Evolutionary conservation across 768 basidiomycete genomes (phyloP), one percentile per base, ranked within the genome.

Genomic region (Pilatotrama ljubarskyi): DNA sequence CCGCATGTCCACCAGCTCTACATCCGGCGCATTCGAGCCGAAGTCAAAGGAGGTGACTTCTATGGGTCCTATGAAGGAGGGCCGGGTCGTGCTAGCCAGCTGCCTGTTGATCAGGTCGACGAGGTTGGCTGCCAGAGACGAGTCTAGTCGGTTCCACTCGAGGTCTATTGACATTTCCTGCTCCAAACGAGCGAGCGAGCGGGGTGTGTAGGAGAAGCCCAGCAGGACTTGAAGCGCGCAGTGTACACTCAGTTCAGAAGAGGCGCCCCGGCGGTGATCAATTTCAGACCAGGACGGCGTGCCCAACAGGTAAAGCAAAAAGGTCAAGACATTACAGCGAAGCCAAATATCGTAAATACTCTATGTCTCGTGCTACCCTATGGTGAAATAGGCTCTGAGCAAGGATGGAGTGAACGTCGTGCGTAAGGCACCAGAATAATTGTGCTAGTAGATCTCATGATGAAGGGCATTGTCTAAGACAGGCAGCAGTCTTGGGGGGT

Each of bases 31-130:
- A 18, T 78, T 77, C 0, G 87, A 84, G 32, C 97, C 97, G 74
- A 99, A 95, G 58, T 93, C 91, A 55, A 98, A 82, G 3, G 87
- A 86, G 1, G 86, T 88, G 55, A 98, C 86, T 59, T 88, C 83
- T 59, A 98, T 85, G 14, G 95, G 94, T 2, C 97, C 97, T 37
- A 99, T 91, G 73, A 95, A 98, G 10, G 93, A 93, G 0, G 96
- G 97, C n/a, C 92, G 77, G 32, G 84, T 74, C 2, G 87, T 84
- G 49, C 75, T 81, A 6, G 81, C 69, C 22, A 99, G 87, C 58
- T 93, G 90, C 58, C 78, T 77, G 76, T 97, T 95, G 68, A 99
- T 86, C 47, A 88, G 69, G 38, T 84, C 80, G 58, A 95, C 82
- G 58, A 95, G 80, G 29, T 80, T 80, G 17, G 77, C 77, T 8